Evolutionary conservation across 2,329 filamentous ascomycete species (phyloP).

Genomic region (Shiraia bambusicola): DNA sequence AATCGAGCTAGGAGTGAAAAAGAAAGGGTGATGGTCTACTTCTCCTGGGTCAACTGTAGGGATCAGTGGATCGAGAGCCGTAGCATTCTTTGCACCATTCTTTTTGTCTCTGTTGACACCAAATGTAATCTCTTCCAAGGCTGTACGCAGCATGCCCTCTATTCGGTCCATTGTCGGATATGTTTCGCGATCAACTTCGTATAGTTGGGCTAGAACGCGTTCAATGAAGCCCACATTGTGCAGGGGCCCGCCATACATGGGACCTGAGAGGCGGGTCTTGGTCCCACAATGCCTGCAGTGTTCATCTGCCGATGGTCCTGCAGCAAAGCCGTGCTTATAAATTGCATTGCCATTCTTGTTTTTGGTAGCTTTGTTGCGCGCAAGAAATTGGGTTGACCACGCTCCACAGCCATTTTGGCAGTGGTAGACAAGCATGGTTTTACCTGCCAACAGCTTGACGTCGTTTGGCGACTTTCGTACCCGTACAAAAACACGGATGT

Average conservation of each 20-base stretch:
- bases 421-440: conserved; percentile 89
- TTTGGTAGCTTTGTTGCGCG: conserved; percentile 64
- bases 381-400: conserved; percentile 80
- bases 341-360: conserved; percentile 69
- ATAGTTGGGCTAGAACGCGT: conserved; percentile 72
- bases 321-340: conserved; percentile 76
- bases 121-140: conserved; percentile 69
- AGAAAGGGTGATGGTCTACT: conserved; percentile 79
- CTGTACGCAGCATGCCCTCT: conserved; percentile 87
- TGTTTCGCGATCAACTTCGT: conserved; percentile 63
- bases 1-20: conserved; percentile 74
- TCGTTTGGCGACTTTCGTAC: conserved; percentile 77
- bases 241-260: conserved; percentile 91
- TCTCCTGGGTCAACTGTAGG: conserved; percentile 38
- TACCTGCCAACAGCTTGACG: conserved; percentile 87
- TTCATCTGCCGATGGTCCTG: conserved; percentile 66
- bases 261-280: conserved; percentile 84
- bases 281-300: conserved; percentile 80
- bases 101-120: conserved; percentile 23
- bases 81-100: conserved; percentile 18
- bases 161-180: conserved; percentile 82
- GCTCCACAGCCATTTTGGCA: conserved; percentile 91
- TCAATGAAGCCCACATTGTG: conserved; percentile 84
- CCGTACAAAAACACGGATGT: conserved; percentile 83
- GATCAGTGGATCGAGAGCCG: conserved; percentile 42